phyloP scores from a whole-genome alignment of 1,139 yeast genomes.

The Geotrichum cucujoidarum region DNA sequence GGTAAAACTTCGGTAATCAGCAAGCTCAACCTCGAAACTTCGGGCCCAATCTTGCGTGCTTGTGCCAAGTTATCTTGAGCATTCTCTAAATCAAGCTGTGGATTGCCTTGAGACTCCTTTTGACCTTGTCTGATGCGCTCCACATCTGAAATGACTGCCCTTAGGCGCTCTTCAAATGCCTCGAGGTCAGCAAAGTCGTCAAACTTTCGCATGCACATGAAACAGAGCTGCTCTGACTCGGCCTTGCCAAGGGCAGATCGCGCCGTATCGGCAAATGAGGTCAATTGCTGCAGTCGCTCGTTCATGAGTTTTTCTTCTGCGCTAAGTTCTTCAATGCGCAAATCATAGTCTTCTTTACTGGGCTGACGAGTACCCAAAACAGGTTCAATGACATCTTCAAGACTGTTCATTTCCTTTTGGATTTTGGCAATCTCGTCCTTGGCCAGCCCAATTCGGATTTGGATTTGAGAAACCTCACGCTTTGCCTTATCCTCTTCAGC shows the following conservation, averaged over 20 bases:
- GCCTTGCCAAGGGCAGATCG: constrained; percentile 8
- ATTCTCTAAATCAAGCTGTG: background rate
- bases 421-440: constrained; percentile 8
- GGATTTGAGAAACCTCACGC: background rate
- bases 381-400: constrained; percentile 11
- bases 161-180: constrained; percentile 8
- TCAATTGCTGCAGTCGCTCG: constrained; percentile 4
- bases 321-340: constrained; percentile 17
- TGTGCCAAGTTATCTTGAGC: constrained; percentile 10
- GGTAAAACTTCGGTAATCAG: constrained; percentile 19
- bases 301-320: constrained; percentile 5
- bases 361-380: constrained; percentile 8
- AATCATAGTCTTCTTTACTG: constrained; percentile 18
- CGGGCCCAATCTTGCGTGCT: constrained; percentile 12
- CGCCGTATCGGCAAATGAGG: constrained; percentile 9
- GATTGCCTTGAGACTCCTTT: background rate
- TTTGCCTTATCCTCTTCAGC: constrained; percentile 2
- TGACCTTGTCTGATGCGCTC: constrained; percentile 4
- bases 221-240: constrained; percentile 9
- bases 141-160: constrained; percentile 1
- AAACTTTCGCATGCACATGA: constrained; percentile 13
- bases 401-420: background rate
- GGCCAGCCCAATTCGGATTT: constrained; percentile 8
- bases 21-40: constrained; percentile 8
- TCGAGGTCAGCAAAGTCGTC: constrained; percentile 7